Evolutionary conservation across 148 eudicot genomes (phyloP), one percentile per base, ranked within the genome.

Genomic region (Diospyros kaki): DNA sequence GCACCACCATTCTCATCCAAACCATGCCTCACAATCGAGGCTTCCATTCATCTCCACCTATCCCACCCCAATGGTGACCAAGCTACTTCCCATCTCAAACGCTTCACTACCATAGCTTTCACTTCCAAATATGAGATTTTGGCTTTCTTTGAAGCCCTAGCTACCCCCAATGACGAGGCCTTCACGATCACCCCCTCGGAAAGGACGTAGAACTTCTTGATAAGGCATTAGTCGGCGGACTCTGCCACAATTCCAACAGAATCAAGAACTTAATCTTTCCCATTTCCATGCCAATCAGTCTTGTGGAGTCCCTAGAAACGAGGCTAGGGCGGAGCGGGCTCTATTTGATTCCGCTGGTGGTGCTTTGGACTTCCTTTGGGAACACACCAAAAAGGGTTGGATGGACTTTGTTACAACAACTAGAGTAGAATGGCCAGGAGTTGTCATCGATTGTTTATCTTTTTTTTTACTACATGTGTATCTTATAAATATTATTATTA

Each of bases 341-440:
- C 39, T 93, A 96, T 79, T 96, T 92, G 1, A 89, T 90, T 2
- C 98, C 96, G 0, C 52, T 73, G 0, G 93, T 91, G 1, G 58
- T 83, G 15, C 96, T 90, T 93, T 90, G 0, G 66, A 80, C 12
- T 91, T 93, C 63, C 61, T 93, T 3, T 15, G 75, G 15, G 88
- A 79, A 4, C 58, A 89, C 55, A 78, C 67, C 45, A 41, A 4
- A n/a, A 83, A 73, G 66, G 93, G 91, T 6, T 93, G 96, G 96
- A 93, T 67, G 96, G 96, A 0, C 39, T 93, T 93, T 1, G 93
- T 91, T 6, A 93, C 96, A 9, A 92, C 98, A 2, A 75, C 88
- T 3, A 96, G 93, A 69, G 96, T 96, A 10, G 89, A 91, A 81
- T 81, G 87, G 48, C 75, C 89, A 74, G 96, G 96, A 11, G 91